A percentile compares a stretch with the other conserved stretches of the same genome.
phyloP scores from a whole-genome alignment of 306 rosid species.

The Quercus gilva region DNA sequence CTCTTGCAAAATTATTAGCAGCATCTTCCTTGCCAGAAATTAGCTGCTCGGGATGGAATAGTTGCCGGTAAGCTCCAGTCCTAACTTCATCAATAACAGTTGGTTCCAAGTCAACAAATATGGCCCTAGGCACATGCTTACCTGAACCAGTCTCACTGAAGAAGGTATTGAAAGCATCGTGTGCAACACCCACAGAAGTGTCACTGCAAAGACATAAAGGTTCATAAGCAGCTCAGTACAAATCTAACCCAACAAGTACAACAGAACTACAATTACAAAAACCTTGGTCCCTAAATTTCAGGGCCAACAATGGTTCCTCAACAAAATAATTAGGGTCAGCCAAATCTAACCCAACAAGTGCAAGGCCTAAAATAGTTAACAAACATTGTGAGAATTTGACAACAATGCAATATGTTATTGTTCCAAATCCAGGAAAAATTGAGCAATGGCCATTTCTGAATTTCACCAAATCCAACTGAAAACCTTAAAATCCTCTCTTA shows the following conservation, averaged over 20 bases:
- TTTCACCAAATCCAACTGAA: background rate
- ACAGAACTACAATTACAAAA: too few species aligned
- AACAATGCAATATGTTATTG: background rate
- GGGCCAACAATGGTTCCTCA: too few species aligned
- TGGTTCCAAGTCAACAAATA: slow-evolving; percentile 93
- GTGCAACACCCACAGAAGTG: slow-evolving; percentile 60
- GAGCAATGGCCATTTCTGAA: background rate
- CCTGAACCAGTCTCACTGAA: slow-evolving; percentile 96
- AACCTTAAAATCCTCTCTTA: background rate
- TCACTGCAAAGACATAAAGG: slow-evolving; percentile 47
- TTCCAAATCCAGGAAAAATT: background rate
- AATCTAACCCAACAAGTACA: background rate
- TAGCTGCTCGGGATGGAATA: slow-evolving; percentile 94
- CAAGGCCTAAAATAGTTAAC: background rate
- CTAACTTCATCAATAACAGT: slow-evolving; percentile 95
- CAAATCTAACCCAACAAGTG: background rate
- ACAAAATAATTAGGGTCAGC: too few species aligned
- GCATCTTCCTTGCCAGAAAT: slow-evolving; percentile 99
- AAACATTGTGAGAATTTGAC: background rate
- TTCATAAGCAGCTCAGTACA: background rate
- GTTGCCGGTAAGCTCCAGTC: slow-evolving; percentile 79
- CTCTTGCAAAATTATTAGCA: slow-evolving; percentile 95
- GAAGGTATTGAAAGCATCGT: slow-evolving; percentile 96
- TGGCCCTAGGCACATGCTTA: slow-evolving; percentile 93
- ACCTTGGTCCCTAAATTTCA: too few species aligned